Percentiles rank a stretch among this genome's conserved stretches.
Evolutionary conservation across 2,329 filamentous ascomycete species (phyloP).

Genomic region (Scopulariopsis brevicaulis): DNA sequence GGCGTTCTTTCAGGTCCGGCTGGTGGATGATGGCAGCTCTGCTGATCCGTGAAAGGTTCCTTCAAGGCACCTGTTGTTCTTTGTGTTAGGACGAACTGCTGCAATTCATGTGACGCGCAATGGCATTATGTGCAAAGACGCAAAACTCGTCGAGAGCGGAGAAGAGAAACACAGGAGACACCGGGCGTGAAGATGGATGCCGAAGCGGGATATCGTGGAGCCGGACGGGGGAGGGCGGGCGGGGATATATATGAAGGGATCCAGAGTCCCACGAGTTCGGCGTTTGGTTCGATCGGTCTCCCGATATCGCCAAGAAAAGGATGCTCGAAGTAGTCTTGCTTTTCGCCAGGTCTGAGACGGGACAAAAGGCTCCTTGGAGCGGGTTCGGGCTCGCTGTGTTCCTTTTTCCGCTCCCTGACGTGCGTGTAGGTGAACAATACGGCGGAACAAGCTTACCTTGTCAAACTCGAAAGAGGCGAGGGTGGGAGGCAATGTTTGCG

Average conservation of each 20-base stretch:
- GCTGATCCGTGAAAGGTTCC: conserved; percentile 3
- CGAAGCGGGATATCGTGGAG: not conserved
- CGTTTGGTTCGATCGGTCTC: not conserved
- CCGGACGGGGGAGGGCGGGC: not conserved
- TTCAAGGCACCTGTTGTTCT: conserved; percentile 3
- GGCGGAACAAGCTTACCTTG: not conserved
- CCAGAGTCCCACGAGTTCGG: not conserved
- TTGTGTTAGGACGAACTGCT: not conserved
- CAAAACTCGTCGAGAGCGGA: not conserved
- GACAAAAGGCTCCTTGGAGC: too few species aligned
- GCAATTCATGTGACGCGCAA: not conserved
- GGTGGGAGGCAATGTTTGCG: not conserved
- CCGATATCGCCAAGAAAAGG: not conserved
- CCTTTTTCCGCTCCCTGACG: not conserved
- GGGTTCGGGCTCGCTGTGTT: not conserved
- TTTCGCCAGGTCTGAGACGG: not conserved
- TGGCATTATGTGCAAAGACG: not conserved
- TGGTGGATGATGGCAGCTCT: conserved; percentile 3
- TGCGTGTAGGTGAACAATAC: not conserved
- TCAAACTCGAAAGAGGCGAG: not conserved
- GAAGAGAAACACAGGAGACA: not conserved
- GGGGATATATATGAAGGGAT: not conserved
- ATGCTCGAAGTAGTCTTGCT: not conserved
- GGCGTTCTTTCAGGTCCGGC: conserved; percentile 5
- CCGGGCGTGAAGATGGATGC: not conserved